Conservation (phyloP, 768 basidiomycete genomes). For the Macrolepiota fuliginosa region DNA sequence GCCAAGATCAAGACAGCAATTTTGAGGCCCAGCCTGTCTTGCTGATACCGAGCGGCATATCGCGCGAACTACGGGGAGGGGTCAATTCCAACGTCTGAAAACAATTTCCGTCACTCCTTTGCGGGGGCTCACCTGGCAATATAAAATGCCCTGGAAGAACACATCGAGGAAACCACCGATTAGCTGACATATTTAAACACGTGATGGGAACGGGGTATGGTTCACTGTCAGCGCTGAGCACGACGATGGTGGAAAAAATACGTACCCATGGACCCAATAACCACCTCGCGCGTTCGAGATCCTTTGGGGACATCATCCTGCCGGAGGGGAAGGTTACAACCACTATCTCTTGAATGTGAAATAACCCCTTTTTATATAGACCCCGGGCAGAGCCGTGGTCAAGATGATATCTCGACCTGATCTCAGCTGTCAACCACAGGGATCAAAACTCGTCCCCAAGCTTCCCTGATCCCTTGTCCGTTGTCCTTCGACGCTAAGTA, state of each 20-base stretch:
- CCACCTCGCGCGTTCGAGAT: constrained; percentile 21
- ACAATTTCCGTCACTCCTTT: not conserved
- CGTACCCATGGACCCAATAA: constrained; percentile 33
- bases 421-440: not conserved
- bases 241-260: not conserved
- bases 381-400: not conserved
- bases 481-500: too few relatives aligned
- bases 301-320: constrained; percentile 23
- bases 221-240: not conserved
- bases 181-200: constrained; percentile 19
- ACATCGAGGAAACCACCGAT: constrained; percentile 28
- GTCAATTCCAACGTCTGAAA: not conserved
- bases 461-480: not conserved
- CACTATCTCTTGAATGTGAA: not conserved
- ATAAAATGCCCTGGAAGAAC: constrained; percentile 29
- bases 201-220: not conserved
- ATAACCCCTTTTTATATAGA: not conserved
- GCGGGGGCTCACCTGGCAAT: constrained; percentile 23
- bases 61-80: constrained; percentile 22
- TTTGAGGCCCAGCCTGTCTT: constrained; percentile 21
- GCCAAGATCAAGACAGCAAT: constrained; percentile 23
- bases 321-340: not conserved
- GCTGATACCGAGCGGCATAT: constrained; percentile 23
- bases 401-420: not conserved
- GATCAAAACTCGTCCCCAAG: not conserved